These are phyloP conservation scores for Skeletonema marinoi DNA, from an alignment of 108 stramenopile species.

Conservation along the genomic window DNA sequence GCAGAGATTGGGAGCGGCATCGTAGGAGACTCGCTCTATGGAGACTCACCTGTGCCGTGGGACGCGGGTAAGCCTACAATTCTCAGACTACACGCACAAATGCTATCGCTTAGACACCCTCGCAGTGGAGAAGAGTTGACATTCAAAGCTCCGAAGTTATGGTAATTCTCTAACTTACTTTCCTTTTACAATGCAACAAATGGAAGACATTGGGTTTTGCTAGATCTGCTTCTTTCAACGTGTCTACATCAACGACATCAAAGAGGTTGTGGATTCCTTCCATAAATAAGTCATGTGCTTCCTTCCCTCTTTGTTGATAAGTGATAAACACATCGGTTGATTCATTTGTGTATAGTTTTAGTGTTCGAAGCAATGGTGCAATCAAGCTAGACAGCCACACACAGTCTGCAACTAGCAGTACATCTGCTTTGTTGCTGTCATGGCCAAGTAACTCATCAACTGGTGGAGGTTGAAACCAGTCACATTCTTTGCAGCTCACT, in stretches of 20 bases:
- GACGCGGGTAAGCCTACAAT: conserved; percentile 7
- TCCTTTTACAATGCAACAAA: conserved; percentile 33
- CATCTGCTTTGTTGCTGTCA: conserved; percentile 32
- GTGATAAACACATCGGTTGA: conserved; percentile 51
- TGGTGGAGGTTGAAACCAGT: conserved; percentile 58
- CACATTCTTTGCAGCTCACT: conserved; percentile 50
- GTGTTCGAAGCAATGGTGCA: conserved; percentile 55
- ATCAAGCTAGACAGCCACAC: conserved; percentile 71
- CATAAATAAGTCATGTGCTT: conserved; percentile 44
- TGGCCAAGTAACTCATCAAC: conserved; percentile 17
- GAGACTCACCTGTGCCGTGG: conserved; percentile 46
- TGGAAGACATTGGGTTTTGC: conserved; percentile 48
- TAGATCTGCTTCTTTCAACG: conserved; percentile 21
- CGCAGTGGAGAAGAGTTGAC: conserved; percentile 29
- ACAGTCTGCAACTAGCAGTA: conserved; percentile 71
- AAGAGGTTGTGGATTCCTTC: conserved; percentile 42
- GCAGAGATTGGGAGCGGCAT: conserved; percentile 62
- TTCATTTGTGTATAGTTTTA: conserved; percentile 28
- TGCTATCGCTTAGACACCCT: conserved; percentile 56
- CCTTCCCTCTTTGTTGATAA: conserved; percentile 59
- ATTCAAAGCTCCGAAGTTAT: conserved; percentile 32
- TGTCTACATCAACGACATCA: conserved; percentile 40
- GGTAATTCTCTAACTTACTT: conserved; percentile 19
- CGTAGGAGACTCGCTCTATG: conserved; percentile 69
- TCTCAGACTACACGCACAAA: conserved; percentile 56